These are phyloP conservation scores for Vigna trinervia DNA, from an alignment of 306 rosid species.

Conservation along the genomic window DNA sequence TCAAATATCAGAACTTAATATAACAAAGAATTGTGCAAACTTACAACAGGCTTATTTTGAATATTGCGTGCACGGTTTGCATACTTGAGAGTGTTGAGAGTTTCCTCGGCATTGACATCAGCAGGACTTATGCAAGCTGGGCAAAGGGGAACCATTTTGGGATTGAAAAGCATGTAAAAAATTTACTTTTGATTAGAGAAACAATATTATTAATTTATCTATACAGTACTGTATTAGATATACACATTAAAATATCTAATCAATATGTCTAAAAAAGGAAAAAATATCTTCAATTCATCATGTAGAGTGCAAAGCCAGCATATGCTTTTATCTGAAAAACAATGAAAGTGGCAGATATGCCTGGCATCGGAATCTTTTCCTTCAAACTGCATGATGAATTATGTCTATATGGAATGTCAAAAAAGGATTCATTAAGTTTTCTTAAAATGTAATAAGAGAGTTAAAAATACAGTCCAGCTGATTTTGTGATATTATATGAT, in stretches of 20 bases:
- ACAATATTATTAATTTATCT: constrained; percentile 33
- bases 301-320: constrained; percentile 21
- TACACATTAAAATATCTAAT: constrained; percentile 23
- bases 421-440: constrained; percentile 12
- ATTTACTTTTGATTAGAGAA: constrained; percentile 24
- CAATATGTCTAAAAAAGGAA: constrained; percentile 23
- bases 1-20: constrained; percentile 22
- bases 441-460: constrained; percentile 21
- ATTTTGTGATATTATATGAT: constrained; percentile 26
- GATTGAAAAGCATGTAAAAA: constrained; percentile 43
- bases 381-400: constrained; percentile 33
- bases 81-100: constrained; percentile 83
- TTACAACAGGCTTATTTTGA: constrained; percentile 87
- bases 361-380: constrained; percentile 24
- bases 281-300: background rate
- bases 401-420: background rate
- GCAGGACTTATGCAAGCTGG: constrained; percentile 93
- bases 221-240: constrained; percentile 6
- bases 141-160: constrained; percentile 40
- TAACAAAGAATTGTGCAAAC: constrained; percentile 47
- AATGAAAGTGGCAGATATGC: constrained; percentile 29
- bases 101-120: constrained; percentile 82
- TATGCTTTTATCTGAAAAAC: constrained; percentile 23
- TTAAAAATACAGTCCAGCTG: constrained; percentile 7
- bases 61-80: constrained; percentile 95